Base-by-base conservation (phyloP, 352 stramenopile genomes). In the Phytophthora tubulina region DNA sequence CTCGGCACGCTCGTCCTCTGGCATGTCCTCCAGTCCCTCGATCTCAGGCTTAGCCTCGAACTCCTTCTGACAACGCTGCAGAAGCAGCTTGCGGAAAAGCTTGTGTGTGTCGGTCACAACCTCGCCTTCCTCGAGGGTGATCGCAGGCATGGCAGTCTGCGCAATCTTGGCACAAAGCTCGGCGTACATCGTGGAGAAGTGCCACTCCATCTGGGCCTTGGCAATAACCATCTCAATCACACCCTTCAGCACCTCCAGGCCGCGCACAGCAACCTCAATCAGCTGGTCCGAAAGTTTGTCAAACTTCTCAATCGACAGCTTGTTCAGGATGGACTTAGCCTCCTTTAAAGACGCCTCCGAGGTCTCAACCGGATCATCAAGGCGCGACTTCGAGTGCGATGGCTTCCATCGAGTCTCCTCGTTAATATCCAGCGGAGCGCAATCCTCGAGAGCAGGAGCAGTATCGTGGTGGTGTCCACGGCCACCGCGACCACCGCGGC, bases 231-330 rank as follows among this genome's bases (percentile, higher is more conserved):
- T 89, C 31, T 94, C 82, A 62, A 99, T 98, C 41, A 97, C 93
- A 38, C 86, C 91, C 54, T 87, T 88, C 13, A 98, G 72, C 15
- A 97, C 85, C 15, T 93, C 87, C 8, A 92, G 64, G 36, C 82
- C 84, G 14, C 82, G 88, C 64, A 98, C 95, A 5, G 92, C 94
- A 42, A 98, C 93, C 10, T 92, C 78, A 67, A 98, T 94, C 36
- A 99, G 92, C 48, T 94, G 83, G 46, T 94, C 82, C 21, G 92
- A 98, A 32, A 99, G 81, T 70, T 98, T 98, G 60, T 98, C 94
- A 56, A 99, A 98, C 65, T 98, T 99, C 48, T 98, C 98, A 36
- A 99, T 90, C 48, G 94, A 99, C 45, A 99, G 84, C 82, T 99
- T 99, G 89, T 99, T 99, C 17, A 99, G 76, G 57, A 99, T 97